Evolutionary conservation across 179 eudicot genomes (phyloP).

Genomic region (Silene coronaria): DNA sequence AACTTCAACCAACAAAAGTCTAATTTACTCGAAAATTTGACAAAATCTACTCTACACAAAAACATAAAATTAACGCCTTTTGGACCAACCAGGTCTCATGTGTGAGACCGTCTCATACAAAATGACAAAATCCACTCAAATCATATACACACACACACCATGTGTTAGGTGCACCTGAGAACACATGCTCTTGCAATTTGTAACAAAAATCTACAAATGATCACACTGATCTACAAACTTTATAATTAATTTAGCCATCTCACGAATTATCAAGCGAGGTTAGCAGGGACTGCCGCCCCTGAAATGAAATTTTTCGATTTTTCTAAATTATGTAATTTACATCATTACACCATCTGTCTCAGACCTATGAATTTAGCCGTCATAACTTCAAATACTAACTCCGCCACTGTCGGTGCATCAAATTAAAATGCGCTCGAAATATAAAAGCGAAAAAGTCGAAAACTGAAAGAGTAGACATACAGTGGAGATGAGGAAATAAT

Average conservation of each 20-base stretch:
- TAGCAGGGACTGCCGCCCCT: too few relatives aligned
- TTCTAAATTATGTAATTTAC: background rate
- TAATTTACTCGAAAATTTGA: background rate
- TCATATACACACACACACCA: background rate
- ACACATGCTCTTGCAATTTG: background rate
- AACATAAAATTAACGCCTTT: background rate
- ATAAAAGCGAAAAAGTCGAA: background rate
- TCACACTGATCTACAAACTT: background rate
- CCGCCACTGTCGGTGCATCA: background rate
- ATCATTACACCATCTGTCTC: background rate
- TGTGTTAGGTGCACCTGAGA: background rate
- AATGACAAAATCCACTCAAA: background rate
- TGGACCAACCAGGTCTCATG: too few relatives aligned
- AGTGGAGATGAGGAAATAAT: constrained; percentile 64
- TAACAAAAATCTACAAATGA: background rate
- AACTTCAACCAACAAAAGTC: constrained; percentile 4
- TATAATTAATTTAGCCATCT: background rate
- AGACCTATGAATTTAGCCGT: background rate
- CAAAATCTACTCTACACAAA: background rate
- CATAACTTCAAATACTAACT: background rate
- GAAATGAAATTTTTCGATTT: too few relatives aligned
- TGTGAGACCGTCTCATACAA: too few relatives aligned
- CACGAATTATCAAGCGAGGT: background rate
- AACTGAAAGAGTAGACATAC: constrained; percentile 29
- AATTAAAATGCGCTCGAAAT: background rate